Percentiles rank a stretch among this genome's conserved stretches.
Conservation (phyloP, 768 basidiomycete species). For the Neoboletus brunneissimus region DNA sequence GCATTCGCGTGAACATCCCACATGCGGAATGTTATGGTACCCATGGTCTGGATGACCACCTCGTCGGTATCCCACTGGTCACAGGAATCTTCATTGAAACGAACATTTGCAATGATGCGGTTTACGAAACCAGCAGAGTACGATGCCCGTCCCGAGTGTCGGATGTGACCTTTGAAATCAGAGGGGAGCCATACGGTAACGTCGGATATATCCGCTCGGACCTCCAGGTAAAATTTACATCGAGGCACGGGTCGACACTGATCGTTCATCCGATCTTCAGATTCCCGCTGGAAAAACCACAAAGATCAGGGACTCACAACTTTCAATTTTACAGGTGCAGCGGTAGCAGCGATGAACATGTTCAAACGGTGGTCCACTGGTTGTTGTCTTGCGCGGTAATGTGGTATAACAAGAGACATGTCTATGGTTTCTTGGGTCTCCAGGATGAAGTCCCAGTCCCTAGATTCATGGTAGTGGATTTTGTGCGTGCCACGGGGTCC, state of each 20-base stretch:
- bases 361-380: constrained; percentile 69
- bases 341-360: constrained; percentile 58
- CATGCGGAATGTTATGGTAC: constrained; percentile 68
- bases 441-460: constrained; percentile 70
- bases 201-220: constrained; percentile 63
- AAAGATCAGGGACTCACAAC: constrained; percentile 49
- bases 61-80: constrained; percentile 50
- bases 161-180: constrained; percentile 71
- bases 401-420: constrained; percentile 67
- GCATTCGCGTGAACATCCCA: constrained; percentile 70
- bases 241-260: constrained; percentile 58
- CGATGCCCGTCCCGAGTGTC: constrained; percentile 46
- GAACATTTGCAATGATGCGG: constrained; percentile 55
- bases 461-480: constrained; percentile 58
- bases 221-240: constrained; percentile 59
- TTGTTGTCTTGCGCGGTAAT: constrained; percentile 74
- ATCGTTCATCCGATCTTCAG: neutral
- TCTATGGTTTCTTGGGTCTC: constrained; percentile 53
- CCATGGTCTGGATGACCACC: constrained; percentile 59
- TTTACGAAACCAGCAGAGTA: constrained; percentile 77
- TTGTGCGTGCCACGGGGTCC: constrained; percentile 52
- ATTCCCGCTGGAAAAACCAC: neutral
- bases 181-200: constrained; percentile 77
- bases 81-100: constrained; percentile 41
- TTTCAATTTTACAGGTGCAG: constrained; percentile 62